phyloP scores from a whole-genome alignment of 2,329 filamentous ascomycete species.

The Fusarium lyarnte region DNA sequence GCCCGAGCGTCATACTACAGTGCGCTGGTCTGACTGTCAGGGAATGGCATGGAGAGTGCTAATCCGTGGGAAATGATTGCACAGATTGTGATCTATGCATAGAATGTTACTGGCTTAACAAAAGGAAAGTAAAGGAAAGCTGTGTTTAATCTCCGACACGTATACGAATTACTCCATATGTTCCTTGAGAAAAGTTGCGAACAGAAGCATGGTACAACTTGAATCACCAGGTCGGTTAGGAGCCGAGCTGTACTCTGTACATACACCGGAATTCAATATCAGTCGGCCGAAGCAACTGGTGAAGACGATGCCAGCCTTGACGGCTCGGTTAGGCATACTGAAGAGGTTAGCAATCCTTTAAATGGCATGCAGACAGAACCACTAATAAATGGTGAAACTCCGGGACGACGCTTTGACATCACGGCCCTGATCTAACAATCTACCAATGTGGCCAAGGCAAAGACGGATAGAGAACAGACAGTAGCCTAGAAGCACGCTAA shows the following conservation, averaged over 20 bases:
- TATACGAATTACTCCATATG: neutral
- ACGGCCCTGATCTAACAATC: neutral
- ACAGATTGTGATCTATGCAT: slow-evolving; percentile 6
- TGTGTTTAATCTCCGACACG: neutral
- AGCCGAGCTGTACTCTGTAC: neutral
- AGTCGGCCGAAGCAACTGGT: slow-evolving; percentile 3
- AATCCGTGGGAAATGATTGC: neutral
- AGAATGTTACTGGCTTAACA: neutral
- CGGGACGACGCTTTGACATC: slow-evolving; percentile 38
- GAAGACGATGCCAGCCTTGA: neutral
- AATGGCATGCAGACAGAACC: slow-evolving; percentile 18
- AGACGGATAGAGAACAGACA: slow-evolving; percentile 14
- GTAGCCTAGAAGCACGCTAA: slow-evolving; percentile 9
- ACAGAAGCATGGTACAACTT: neutral
- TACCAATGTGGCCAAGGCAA: slow-evolving; percentile 13
- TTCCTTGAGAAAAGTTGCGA: neutral
- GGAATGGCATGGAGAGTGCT: neutral
- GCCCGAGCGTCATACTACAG: neutral
- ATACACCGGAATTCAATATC: neutral
- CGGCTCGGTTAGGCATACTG: slow-evolving; percentile 6
- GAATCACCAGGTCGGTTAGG: slow-evolving; percentile 14
- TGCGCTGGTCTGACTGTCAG: neutral
- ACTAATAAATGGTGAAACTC: slow-evolving; percentile 42
- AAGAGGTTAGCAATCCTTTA: slow-evolving; percentile 1
- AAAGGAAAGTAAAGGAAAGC: neutral